Conservation (phyloP, 768 basidiomycete species). For the Pholiota molesta region DNA sequence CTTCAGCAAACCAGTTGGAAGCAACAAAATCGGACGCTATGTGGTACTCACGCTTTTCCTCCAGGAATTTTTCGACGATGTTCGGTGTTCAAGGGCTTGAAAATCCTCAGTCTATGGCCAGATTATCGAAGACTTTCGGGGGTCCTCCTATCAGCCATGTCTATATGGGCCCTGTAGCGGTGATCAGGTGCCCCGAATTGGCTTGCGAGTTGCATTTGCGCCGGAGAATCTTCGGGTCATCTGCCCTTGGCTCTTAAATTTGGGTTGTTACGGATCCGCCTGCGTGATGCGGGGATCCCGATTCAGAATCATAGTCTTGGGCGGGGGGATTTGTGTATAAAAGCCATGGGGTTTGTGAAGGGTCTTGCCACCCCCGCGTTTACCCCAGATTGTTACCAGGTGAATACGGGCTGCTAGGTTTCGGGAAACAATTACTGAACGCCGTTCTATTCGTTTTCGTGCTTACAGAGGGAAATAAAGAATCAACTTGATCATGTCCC, state of each 20-base stretch:
- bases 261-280: background rate
- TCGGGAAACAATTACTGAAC: background rate
- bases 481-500: constrained; percentile 46
- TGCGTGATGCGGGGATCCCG: no score
- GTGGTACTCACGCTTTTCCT: no score
- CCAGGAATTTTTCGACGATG: no score
- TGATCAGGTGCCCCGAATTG: background rate
- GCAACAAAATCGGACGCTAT: no score
- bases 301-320: no score
- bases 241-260: background rate
- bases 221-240: background rate
- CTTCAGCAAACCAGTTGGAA: no score
- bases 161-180: background rate
- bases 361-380: background rate
- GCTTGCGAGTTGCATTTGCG: background rate
- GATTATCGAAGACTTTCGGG: no score
- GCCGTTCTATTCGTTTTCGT: background rate
- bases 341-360: background rate
- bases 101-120: no score
- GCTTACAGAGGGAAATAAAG: background rate
- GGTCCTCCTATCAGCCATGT: no score
- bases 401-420: background rate
- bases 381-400: background rate
- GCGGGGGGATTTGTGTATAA: background rate
- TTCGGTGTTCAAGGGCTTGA: no score